These are phyloP conservation scores for Capniomyces stellatus DNA, from an alignment of 371 early-diverging fungal species.

Conservation along the genomic window DNA sequence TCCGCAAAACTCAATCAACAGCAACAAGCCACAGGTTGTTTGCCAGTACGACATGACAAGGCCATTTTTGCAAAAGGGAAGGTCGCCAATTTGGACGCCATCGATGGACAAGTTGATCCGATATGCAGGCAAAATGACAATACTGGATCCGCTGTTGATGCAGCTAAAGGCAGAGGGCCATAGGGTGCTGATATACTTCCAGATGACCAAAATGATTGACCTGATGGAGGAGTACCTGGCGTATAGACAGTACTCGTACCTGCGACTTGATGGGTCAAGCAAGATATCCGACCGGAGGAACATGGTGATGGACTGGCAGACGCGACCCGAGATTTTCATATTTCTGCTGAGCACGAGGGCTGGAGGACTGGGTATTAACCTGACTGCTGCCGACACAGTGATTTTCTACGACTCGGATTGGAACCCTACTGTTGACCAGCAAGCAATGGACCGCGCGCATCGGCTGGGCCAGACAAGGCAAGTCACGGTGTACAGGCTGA, in stretches of 20 bases:
- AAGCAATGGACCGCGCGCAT: conserved; percentile 97
- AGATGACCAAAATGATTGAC: conserved; percentile 98
- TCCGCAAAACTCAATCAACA: neutral
- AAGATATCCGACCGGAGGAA: conserved; percentile 82
- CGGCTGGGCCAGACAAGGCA: conserved; percentile 93
- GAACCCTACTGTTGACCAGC: conserved; percentile 97
- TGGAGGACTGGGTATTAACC: conserved; percentile 97
- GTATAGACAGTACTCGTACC: conserved; percentile 74
- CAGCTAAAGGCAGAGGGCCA: conserved; percentile 83
- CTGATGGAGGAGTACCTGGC: conserved; percentile 88
- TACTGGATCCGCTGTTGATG: conserved; percentile 70
- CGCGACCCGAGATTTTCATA: conserved; percentile 78
- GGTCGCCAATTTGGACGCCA: conserved; percentile 29
- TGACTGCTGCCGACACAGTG: conserved; percentile 98
- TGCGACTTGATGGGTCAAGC: conserved; percentile 90
- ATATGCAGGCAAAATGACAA: conserved; percentile 88
- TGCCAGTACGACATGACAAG: no score
- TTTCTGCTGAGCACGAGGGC: conserved; percentile 97
- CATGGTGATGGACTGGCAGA: conserved; percentile 87
- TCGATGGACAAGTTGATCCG: conserved; percentile 65
- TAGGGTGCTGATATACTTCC: conserved; percentile 92
- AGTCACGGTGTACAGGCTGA: conserved; percentile 85
- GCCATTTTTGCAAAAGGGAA: conserved; percentile 18
- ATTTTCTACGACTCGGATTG: conserved; percentile 99
- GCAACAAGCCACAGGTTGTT: neutral